phyloP scores from a whole-genome alignment of 2,329 filamentous ascomycete genomes.

The Aspergillus chevalieri region DNA sequence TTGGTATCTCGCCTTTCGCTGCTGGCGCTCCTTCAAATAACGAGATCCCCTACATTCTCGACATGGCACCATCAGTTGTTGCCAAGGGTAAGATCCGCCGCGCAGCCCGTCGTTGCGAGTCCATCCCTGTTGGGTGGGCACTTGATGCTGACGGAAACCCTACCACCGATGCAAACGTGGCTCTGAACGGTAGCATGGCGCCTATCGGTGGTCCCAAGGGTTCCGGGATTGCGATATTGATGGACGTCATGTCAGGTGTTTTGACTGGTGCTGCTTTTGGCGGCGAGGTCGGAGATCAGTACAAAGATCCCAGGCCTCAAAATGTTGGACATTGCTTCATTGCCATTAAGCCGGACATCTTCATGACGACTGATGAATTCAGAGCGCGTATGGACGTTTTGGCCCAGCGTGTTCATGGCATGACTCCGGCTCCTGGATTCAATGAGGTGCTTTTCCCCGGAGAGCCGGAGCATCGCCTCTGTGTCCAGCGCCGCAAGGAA shows the following conservation, averaged over 20 bases:
- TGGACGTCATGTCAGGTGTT: neutral
- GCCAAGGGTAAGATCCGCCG: slow-evolving; percentile 20
- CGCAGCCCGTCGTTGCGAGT: slow-evolving; percentile 16
- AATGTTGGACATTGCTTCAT: slow-evolving; percentile 64
- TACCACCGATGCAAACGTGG: neutral
- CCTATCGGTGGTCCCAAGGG: neutral
- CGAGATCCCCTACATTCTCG: slow-evolving; percentile 11
- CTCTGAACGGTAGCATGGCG: neutral
- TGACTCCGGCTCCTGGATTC: neutral
- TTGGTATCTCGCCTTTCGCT: slow-evolving; percentile 59
- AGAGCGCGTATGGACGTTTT: slow-evolving; percentile 23
- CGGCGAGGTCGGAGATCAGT: slow-evolving; percentile 63
- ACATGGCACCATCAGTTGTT: slow-evolving; percentile 19
- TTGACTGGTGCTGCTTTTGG: slow-evolving; percentile 66
- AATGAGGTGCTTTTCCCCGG: neutral
- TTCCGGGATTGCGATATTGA: neutral
- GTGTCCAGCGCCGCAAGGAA: slow-evolving; percentile 1
- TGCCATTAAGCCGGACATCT: slow-evolving; percentile 60
- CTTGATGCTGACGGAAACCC: neutral
- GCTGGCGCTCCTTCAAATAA: neutral
- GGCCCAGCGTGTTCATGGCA: neutral
- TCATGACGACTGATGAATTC: slow-evolving; percentile 60
- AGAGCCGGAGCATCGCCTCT: slow-evolving; percentile 1
- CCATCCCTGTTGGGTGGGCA: slow-evolving; percentile 14
- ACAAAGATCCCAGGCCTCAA: slow-evolving; percentile 56